Conservation (phyloP, 164 flowering plant genomes). For the Liquidambar formosana region DNA sequence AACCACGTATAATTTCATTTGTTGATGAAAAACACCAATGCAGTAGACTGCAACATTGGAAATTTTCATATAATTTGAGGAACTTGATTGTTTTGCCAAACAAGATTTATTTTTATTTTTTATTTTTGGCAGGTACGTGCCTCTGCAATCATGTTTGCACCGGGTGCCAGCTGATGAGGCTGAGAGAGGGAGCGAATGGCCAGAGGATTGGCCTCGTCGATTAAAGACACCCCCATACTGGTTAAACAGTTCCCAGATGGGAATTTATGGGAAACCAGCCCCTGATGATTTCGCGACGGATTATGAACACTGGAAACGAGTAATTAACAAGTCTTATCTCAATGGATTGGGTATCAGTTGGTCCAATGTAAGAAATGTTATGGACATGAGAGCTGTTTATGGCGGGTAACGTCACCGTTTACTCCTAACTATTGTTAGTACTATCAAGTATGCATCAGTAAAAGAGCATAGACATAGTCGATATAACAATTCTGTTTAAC, state of each 20-base stretch:
- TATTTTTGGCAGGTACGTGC: conserved; percentile 70
- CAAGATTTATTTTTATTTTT: background rate
- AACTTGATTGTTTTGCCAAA: background rate
- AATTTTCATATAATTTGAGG: no score
- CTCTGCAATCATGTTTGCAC: conserved; percentile 88
- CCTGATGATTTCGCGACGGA: conserved; percentile 76
- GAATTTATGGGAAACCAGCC: conserved; percentile 83
- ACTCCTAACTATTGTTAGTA: no score
- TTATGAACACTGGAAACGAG: conserved; percentile 75
- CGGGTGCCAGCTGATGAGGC: conserved; percentile 38
- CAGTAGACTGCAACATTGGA: no score
- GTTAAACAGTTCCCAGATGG: conserved; percentile 80
- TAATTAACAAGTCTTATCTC: conserved; percentile 58
- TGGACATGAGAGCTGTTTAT: conserved; percentile 99
- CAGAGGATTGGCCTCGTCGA: conserved; percentile 72
- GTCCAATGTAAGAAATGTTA: conserved; percentile 81
- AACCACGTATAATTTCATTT: no score
- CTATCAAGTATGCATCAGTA: no score
- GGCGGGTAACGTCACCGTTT: conserved; percentile 99
- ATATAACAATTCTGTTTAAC: no score
- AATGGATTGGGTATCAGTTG: conserved; percentile 73
- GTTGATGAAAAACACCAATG: no score
- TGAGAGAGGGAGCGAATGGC: conserved; percentile 81
- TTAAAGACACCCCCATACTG: conserved; percentile 67
- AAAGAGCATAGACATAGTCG: no score